phyloP scores from a whole-genome alignment of 2,329 filamentous ascomycete species.

The Zarea fungicola region DNA sequence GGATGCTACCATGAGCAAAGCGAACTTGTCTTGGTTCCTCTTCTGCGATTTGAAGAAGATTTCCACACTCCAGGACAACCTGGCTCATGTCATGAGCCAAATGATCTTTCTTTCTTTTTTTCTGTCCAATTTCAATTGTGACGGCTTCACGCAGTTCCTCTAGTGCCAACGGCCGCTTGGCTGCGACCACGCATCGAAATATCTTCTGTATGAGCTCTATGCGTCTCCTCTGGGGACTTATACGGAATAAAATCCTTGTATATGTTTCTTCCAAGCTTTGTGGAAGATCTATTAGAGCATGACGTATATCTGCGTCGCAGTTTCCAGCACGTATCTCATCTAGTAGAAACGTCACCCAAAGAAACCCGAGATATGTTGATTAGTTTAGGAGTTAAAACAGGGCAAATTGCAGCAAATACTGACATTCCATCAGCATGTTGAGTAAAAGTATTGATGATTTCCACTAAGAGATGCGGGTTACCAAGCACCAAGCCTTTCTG shows the following conservation, averaged over 20 bases:
- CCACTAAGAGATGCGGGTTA: neutral
- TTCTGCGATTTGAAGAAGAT: conserved; percentile 26
- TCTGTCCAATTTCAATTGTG: conserved; percentile 26
- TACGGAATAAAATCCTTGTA: neutral
- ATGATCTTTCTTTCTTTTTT: conserved; percentile 11
- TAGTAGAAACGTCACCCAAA: conserved; percentile 34
- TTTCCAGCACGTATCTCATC: conserved; percentile 29
- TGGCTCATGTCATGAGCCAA: conserved; percentile 23
- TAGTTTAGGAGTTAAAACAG: neutral
- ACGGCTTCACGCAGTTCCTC: conserved; percentile 34
- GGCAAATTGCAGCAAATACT: neutral
- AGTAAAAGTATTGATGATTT: neutral
- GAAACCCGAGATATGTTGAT: conserved; percentile 26
- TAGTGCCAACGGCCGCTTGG: conserved; percentile 28
- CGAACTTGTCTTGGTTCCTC: conserved; percentile 26
- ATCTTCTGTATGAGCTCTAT: neutral
- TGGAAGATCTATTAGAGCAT: neutral
- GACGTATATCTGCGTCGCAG: conserved; percentile 20
- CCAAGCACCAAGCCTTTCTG: neutral
- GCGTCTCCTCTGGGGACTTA: neutral
- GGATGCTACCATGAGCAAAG: conserved; percentile 26
- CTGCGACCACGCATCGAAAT: conserved; percentile 22
- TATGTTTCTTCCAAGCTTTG: neutral
- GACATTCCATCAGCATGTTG: neutral
- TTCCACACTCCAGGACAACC: conserved; percentile 28